Base-by-base conservation (phyloP, 768 basidiomycete genomes). In the Mycena galericulata region DNA sequence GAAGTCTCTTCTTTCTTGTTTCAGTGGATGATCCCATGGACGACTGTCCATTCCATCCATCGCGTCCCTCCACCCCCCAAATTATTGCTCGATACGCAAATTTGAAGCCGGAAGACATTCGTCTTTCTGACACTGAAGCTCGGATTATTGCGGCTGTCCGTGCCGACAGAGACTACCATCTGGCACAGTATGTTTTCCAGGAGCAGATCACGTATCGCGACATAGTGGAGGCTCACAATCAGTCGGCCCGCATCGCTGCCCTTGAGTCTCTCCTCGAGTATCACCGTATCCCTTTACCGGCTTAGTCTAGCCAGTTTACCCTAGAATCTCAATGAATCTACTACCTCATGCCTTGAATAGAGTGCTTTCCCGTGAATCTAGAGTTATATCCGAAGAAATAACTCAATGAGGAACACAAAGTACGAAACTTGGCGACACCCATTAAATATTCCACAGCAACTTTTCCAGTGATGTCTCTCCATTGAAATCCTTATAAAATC, bases 231-330 rank as follows among this genome's bases (percentile, higher is more conserved):
- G 26, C 10, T 2, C 20, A 41, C 17, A 59, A 46, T 27, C n/a
- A n/a, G n/a, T n/a, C n/a, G n/a, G n/a, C n/a, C n/a, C 43, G n/a
- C 17, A 47, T 46, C 4, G 58, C 58, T 5, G 58, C 45, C 5
- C 32, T 59, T 6, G 58, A 59, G 22, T 46, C 58, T 10, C 58
- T 59, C 15, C 45, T 59, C 1, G 45, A 45, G 14, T 59, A 59
- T 14, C 58, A 59, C 15, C 29, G 29, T 12, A 45, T 59, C 26
- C 11, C 58, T 22, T 24, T 59, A 2, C 58, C 58, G n/a, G n/a
- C n/a, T n/a, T n/a, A n/a, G n/a, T n/a, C n/a, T n/a, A n/a, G n/a
- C n/a, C n/a, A n/a, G n/a, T n/a, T n/a, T n/a, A n/a, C n/a, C n/a
- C n/a, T n/a, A n/a, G n/a, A n/a, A n/a, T n/a, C n/a, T n/a, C n/a